These are phyloP conservation scores for Gossypium aridum DNA, from an alignment of 441 rosid species.

Conservation along the genomic window DNA sequence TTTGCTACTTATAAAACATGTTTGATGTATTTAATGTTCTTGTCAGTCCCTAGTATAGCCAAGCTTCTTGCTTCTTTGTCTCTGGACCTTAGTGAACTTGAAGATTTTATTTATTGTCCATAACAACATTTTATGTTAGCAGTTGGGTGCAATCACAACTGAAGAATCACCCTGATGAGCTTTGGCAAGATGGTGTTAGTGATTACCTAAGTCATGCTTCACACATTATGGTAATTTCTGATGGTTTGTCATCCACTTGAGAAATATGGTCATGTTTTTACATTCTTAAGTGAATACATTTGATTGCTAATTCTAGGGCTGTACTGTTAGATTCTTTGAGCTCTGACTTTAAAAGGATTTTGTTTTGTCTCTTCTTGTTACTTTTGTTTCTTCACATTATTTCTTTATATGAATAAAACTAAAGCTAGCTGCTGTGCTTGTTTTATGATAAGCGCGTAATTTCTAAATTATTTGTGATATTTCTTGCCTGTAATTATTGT, in stretches of 20 bases:
- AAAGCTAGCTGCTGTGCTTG: background rate
- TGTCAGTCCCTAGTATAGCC: background rate
- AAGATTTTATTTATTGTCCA: background rate
- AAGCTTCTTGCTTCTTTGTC: background rate
- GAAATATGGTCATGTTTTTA: background rate
- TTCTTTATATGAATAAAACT: background rate
- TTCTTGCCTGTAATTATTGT: too few species aligned
- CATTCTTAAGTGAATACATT: background rate
- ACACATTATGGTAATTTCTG: constrained; percentile 51
- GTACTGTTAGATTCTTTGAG: background rate
- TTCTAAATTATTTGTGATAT: too few species aligned
- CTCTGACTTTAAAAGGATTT: background rate
- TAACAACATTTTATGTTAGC: constrained; percentile 16
- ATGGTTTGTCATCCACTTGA: background rate
- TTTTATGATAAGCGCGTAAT: too few species aligned
- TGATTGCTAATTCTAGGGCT: background rate
- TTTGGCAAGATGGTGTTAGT: constrained; percentile 87
- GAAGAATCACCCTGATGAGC: constrained; percentile 93
- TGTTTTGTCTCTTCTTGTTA: background rate
- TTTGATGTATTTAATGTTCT: background rate
- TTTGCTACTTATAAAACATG: background rate
- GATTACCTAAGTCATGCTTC: constrained; percentile 83
- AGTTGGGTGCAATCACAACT: constrained; percentile 96
- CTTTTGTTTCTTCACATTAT: background rate
- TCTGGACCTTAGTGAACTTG: background rate